Conservation (phyloP, 768 basidiomycete genomes). For the Tylopilus subfusipes region DNA sequence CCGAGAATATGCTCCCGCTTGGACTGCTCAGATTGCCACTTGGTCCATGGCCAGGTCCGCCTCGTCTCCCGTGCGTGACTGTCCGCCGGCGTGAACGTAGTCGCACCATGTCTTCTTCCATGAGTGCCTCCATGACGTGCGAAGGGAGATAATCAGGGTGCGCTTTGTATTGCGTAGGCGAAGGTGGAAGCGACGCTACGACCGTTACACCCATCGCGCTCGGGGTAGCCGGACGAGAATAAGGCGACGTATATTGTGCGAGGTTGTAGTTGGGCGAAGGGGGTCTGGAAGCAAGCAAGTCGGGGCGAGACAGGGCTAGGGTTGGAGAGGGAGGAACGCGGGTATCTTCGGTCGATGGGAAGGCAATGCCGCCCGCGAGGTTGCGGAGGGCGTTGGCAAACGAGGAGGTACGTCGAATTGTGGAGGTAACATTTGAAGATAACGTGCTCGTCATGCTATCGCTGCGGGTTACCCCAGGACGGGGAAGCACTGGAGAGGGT, state of each 20-base stretch:
- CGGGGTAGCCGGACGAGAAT: constrained; percentile 54
- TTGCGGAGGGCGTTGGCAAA: constrained; percentile 74
- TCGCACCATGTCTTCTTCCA: constrained; percentile 94
- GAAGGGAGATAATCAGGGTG: constrained; percentile 62
- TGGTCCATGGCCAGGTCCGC: constrained; percentile 37
- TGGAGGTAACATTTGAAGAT: constrained; percentile 60
- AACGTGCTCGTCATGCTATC: constrained; percentile 63
- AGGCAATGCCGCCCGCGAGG: constrained; percentile 66
- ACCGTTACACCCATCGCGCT: constrained; percentile 20
- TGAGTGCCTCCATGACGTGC: constrained; percentile 82
- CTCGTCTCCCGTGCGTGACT: constrained; percentile 38
- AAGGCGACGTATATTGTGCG: constrained; percentile 75
- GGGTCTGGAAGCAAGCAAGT: constrained; percentile 52
- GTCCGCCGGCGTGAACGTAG: constrained; percentile 62
- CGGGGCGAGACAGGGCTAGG: constrained; percentile 20
- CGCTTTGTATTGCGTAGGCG: constrained; percentile 32
- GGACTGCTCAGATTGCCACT: constrained; percentile 57
- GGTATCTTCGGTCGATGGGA: constrained; percentile 60
- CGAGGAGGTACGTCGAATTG: constrained; percentile 73
- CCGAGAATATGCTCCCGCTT: constrained; percentile 72
- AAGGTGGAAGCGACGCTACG: constrained; percentile 29
- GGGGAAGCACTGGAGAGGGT: constrained; percentile 43
- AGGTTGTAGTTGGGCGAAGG: constrained; percentile 78
- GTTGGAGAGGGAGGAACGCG: constrained; percentile 37
- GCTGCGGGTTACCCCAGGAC: constrained; percentile 51